Evolutionary conservation across 1,284 basidiomycete species (phyloP), one percentile per base, ranked within the genome.

Genomic region (Sanguinoderma infundibulare): DNA sequence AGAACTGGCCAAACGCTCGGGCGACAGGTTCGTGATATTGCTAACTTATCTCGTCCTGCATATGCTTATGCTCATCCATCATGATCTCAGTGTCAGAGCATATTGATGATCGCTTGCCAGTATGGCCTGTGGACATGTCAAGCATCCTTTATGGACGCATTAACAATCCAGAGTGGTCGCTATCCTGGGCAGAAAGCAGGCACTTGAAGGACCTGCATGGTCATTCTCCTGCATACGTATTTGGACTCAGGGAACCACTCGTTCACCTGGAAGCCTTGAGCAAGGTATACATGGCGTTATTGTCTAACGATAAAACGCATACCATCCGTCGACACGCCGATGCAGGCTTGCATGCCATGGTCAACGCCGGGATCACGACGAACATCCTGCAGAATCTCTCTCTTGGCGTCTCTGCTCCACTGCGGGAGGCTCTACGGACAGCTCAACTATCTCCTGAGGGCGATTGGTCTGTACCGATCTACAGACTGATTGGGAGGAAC

Each of bases 391-490:
- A 83, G 68, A 68, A 77, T 24, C 72, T 93, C n/a, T 87, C 94
- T 1, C 74, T 93, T 6, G 92, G 92, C 0, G 76, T 97, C 17
- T 86, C 90, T 1, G 79, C 94, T 8, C 95, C 96, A 0, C 77
- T 98, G 5, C 79, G 88, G 56, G 96, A 98, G 74, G 92, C 92
- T 5, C 79, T 93, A 26, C 79, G 94, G 56, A 88, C 89, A 10
- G 94, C 91, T 67, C 95, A 96, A 69, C 75, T 91, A 14, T 83
- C 87, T 0, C 94, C 96, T 1, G 87, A 89, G 0, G 79, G 81
- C 6, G 83, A 89, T 60, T 95, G 92, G 91, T 81, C 86, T 0
- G 71, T 85, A 7, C 82, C 82, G 8, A 87, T 90, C 44, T 98
- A 95, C 72, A 78, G 82, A 14, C 82, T 94, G 2, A 85, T 97